Percentiles rank a stretch among this genome's conserved stretches.
phyloP scores from a whole-genome alignment of 768 basidiomycete species.

The Lentinula aciculospora region DNA sequence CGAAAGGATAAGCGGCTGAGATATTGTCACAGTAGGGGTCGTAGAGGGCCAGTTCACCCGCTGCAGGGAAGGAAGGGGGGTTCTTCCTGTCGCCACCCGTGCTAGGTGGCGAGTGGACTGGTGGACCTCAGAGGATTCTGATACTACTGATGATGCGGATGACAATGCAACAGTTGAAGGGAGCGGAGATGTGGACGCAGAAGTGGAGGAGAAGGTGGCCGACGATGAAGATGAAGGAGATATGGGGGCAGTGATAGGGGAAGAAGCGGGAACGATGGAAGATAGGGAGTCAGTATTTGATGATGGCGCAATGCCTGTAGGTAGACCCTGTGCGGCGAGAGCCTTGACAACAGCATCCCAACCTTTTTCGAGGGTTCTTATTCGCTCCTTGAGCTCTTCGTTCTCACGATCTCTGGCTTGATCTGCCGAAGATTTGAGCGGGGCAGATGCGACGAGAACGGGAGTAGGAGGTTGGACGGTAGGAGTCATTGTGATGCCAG shows the following conservation, averaged over 20 bases:
- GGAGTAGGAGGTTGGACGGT: conserved; percentile 17
- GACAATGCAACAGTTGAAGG: conserved; percentile 7
- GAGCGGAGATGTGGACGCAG: not conserved
- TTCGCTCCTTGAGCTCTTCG: conserved; percentile 66
- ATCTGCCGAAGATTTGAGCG: conserved; percentile 17
- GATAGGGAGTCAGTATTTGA: conserved; percentile 18
- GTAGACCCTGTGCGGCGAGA: conserved; percentile 61
- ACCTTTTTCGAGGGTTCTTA: conserved; percentile 72
- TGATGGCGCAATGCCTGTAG: conserved; percentile 33
- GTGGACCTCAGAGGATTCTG: conserved; percentile 27
- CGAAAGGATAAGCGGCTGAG: conserved; percentile 15
- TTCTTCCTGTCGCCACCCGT: conserved; percentile 83
- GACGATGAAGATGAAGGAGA: conserved; percentile 30
- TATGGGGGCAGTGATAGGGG: conserved; percentile 38
- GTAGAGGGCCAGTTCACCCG: conserved; percentile 67
- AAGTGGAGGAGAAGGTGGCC: conserved; percentile 17
- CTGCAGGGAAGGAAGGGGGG: conserved; percentile 76
- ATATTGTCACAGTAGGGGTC: conserved; percentile 12
- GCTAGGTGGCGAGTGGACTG: conserved; percentile 94
- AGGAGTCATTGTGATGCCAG: conserved; percentile 32
- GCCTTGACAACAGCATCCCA: conserved; percentile 81
- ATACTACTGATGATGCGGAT: conserved; percentile 17
- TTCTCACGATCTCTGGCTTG: conserved; percentile 57
- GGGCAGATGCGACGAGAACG: conserved; percentile 8
- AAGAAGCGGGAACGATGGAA: conserved; percentile 18